phyloP scores from a whole-genome alignment of 345 rosid genomes.

The Euphorbia lathyris region DNA sequence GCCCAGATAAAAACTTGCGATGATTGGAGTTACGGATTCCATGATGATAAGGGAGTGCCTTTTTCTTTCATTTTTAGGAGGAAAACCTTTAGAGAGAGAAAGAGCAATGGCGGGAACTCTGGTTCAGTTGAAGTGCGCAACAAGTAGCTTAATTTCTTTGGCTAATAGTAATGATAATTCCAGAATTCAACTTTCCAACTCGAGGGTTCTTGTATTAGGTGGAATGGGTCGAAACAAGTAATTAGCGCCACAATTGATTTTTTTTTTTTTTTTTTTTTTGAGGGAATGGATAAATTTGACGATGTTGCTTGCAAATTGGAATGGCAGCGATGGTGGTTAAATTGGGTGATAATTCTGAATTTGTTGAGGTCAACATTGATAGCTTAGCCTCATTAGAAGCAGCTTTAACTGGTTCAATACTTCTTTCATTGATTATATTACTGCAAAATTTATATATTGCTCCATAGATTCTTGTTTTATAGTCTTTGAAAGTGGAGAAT shows the following conservation, averaged over 20 bases:
- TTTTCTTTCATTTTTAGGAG: too few species aligned
- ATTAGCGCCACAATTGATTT: neutral
- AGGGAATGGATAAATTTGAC: neutral
- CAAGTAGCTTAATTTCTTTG: conserved; percentile 20
- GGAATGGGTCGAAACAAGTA: conserved; percentile 94
- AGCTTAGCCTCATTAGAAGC: too few species aligned
- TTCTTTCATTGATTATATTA: conserved; percentile 69
- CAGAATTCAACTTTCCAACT: too few species aligned
- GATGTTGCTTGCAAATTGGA: too few species aligned
- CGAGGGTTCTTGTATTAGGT: conserved; percentile 77
- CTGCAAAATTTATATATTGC: too few species aligned
- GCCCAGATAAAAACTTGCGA: conserved; percentile 44
- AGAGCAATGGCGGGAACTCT: conserved; percentile 33
- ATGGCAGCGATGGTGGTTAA: conserved; percentile 58
- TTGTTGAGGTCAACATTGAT: too few species aligned
- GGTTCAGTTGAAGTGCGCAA: conserved; percentile 23
- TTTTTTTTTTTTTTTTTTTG: too few species aligned
- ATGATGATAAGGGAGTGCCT: neutral
- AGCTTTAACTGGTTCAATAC: too few species aligned
- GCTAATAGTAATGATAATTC: conserved; percentile 26
- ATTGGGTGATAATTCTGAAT: too few species aligned
- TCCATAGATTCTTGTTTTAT: too few species aligned
- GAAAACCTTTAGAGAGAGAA: conserved; percentile 5
- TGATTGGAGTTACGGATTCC: conserved; percentile 28
- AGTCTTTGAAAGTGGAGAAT: too few species aligned